Evolutionary conservation across 441 rosid species (phyloP).

Genomic region (Aleurites moluccanus): DNA sequence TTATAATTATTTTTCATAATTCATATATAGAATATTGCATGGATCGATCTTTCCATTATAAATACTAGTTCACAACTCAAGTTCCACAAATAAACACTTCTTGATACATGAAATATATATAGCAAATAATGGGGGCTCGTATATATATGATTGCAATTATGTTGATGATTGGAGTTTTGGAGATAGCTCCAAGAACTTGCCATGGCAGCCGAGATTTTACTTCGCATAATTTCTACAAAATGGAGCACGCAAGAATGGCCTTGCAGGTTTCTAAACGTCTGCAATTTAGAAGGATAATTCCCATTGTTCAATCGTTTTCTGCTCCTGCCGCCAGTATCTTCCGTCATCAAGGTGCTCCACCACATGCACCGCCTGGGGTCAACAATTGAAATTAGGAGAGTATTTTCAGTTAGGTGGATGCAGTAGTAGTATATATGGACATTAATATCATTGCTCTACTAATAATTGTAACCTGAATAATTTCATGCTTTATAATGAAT

Average conservation of each 20-base stretch:
- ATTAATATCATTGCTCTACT: background rate
- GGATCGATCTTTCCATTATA: background rate
- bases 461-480: too few species aligned
- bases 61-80: background rate
- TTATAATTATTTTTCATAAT: background rate
- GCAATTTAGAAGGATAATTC: background rate
- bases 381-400: background rate
- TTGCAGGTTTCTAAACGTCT: background rate
- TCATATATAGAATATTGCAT: background rate
- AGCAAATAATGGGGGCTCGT: background rate
- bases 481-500: too few species aligned
- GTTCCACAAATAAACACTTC: background rate
- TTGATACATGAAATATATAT: background rate
- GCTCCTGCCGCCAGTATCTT: background rate
- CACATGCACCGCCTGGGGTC: background rate
- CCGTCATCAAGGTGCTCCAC: background rate
- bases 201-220: background rate
- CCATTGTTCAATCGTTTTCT: background rate
- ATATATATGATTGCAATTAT: background rate
- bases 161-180: background rate
- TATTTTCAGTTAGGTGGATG: too few species aligned
- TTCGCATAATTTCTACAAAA: conserved; percentile 1
- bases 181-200: background rate
- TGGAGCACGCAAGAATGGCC: conserved; percentile 2
- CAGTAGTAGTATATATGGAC: too few species aligned